These are phyloP conservation scores for Emericellopsis cladophorae DNA, from an alignment of 2,329 filamentous ascomycete genomes.

Conservation along the genomic window DNA sequence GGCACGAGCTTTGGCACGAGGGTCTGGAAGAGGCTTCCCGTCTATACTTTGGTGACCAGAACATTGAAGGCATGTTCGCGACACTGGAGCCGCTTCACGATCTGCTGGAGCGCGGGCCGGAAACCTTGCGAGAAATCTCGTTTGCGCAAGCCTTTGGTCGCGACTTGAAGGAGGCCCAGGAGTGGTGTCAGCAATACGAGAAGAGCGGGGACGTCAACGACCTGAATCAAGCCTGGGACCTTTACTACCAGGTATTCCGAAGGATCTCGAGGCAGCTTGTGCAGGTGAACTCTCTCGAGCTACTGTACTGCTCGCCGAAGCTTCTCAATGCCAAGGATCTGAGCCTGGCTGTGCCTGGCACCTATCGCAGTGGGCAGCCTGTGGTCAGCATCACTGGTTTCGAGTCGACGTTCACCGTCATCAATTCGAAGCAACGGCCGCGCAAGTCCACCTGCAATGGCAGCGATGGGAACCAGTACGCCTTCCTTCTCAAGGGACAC, in stretches of 20 bases:
- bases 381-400: constrained; percentile 82
- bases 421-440: constrained; percentile 93
- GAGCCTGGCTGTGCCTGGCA: constrained; percentile 90
- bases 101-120: constrained; percentile 78
- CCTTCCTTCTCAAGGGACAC: constrained; percentile 93
- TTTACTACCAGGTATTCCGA: constrained; percentile 97
- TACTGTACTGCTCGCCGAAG: constrained; percentile 94
- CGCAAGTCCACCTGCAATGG: constrained; percentile 79
- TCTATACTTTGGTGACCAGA: constrained; percentile 93
- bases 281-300: constrained; percentile 81
- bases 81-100: constrained; percentile 85
- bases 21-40: constrained; percentile 92
- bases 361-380: constrained; percentile 66
- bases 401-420: constrained; percentile 79
- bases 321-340: constrained; percentile 76
- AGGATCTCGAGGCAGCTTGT: constrained; percentile 88
- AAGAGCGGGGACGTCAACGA: constrained; percentile 84
- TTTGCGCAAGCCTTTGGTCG: constrained; percentile 96
- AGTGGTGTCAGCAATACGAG: constrained; percentile 91
- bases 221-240: constrained; percentile 95
- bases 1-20: constrained; percentile 99
- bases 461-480: constrained; percentile 78
- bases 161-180: constrained; percentile 85
- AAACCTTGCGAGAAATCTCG: constrained; percentile 89
- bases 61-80: constrained; percentile 94